Base-by-base conservation (phyloP, 1,284 basidiomycete species). In the Ustilago tritici region DNA sequence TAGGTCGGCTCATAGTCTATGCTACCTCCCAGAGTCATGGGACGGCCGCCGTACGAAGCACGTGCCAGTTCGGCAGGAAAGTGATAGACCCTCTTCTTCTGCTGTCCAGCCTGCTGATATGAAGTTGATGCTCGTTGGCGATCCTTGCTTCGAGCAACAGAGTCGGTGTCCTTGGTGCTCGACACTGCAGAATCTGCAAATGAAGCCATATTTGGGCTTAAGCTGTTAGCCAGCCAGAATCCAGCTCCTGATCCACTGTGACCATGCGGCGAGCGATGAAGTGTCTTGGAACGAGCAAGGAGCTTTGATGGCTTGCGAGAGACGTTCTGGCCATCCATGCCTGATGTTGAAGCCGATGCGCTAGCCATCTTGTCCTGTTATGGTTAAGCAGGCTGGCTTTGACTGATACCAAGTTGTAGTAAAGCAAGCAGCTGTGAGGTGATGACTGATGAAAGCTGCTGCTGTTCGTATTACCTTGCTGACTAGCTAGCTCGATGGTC, bases 161-260 rank as follows among this genome's bases (percentile, higher is more conserved):
- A 19, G 11, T 46, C 2, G 7, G 43, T 15, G n/a, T 34, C 17
- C 5, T 19, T 40, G 36, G 31, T n/a, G n/a, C 17, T 34, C 12
- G 60, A 28, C 10, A 17, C 11, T 2, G 32, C 2, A 12, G 50
- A 23, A 15, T 66, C 55, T 36, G 71, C 55, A 11, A 65, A 65
- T 12, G 52, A 46, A 17, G 59, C 50, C 15, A 38, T 40, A 14
- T 62, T 61, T 8, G 71, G 63, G 17, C 67, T 72, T 4, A 66
- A 63, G 28, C 65, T 77, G 66, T 73, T 73, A 57, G 75, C 70
- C 11, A 77, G 75, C 75, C 75, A 77, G 1, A 77, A 57, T 9
- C 75, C 70, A 9, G 70, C 75, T 10, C 75, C 75, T 3, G 75
- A 77, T 41, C 75, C 75, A 60, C 75, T 77, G 52, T 73, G 70